These are phyloP conservation scores for Flaveria bidentis DNA, from an alignment of 129 eudicot species.

Conservation along the genomic window DNA sequence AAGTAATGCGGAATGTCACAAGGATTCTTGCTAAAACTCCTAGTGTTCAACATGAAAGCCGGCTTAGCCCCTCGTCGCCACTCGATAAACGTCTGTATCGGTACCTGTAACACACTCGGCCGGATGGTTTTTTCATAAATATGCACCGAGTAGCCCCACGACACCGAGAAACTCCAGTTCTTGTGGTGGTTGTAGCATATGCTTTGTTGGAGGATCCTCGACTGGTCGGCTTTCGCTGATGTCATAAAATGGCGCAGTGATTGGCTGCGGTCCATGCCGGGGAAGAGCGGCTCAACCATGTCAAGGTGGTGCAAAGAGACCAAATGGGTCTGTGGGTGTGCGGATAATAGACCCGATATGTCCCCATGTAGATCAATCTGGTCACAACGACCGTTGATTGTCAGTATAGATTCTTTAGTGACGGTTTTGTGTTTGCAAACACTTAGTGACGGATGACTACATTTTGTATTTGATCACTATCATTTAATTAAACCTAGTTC, in stretches of 20 bases:
- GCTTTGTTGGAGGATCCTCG: constrained; percentile 69
- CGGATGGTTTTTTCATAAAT: constrained; percentile 52
- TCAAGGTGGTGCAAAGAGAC: constrained; percentile 86
- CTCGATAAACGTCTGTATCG: constrained; percentile 57
- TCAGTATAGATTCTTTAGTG: too few species aligned
- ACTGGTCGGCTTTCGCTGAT: constrained; percentile 56
- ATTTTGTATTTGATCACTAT: too few species aligned
- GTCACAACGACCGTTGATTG: neutral
- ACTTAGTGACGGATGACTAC: too few species aligned
- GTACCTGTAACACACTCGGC: constrained; percentile 52
- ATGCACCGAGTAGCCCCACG: constrained; percentile 84
- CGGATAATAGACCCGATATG: constrained; percentile 62
- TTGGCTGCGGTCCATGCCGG: constrained; percentile 57
- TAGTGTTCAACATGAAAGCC: constrained; percentile 63
- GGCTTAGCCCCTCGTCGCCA: constrained; percentile 48
- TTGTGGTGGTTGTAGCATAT: constrained; percentile 53
- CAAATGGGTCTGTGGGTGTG: constrained; percentile 70
- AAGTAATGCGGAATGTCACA: constrained; percentile 75
- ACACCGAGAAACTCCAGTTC: constrained; percentile 67
- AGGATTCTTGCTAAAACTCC: constrained; percentile 42
- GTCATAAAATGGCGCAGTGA: constrained; percentile 68
- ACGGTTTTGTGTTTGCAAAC: too few species aligned
- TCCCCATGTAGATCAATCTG: constrained; percentile 72
- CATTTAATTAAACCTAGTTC: too few species aligned
- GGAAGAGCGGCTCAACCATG: constrained; percentile 65